These are phyloP conservation scores for Baudoinia panamericana DNA, from an alignment of 495 filamentous ascomycete species.

Conservation along the genomic window DNA sequence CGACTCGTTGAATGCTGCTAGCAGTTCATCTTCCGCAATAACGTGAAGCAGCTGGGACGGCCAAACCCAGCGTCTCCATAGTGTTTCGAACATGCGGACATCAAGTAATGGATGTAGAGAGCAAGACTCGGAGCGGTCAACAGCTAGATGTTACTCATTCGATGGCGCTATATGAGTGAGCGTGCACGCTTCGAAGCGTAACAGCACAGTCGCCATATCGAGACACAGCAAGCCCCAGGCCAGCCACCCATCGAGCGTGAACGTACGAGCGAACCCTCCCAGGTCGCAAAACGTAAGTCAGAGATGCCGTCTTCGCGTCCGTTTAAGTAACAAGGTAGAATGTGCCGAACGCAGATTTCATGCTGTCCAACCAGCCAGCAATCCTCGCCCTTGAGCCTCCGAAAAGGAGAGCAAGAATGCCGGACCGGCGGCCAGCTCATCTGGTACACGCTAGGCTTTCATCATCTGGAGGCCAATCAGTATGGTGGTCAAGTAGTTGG, in stretches of 20 bases:
- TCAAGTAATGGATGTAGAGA: neutral
- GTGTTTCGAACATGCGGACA: too few species aligned
- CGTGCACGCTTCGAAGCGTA: too few species aligned
- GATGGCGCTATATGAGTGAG: too few species aligned
- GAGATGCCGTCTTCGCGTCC: conserved; percentile 98
- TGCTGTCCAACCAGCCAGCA: conserved; percentile 50
- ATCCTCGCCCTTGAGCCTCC: conserved; percentile 79
- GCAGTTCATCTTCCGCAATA: conserved; percentile 7
- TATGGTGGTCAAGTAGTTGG: neutral
- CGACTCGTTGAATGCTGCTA: conserved; percentile 4
- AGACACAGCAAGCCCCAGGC: too few species aligned
- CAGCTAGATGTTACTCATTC: too few species aligned
- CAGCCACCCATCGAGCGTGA: too few species aligned
- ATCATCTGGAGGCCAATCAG: conserved; percentile 58
- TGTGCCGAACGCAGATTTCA: conserved; percentile 99
- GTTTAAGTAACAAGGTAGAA: conserved; percentile 84
- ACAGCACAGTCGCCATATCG: too few species aligned
- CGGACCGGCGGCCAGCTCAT: conserved; percentile 55
- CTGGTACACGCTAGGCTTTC: conserved; percentile 96
- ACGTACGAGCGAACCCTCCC: conserved; percentile 30
- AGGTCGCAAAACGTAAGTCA: conserved; percentile 46
- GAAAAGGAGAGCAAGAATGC: conserved; percentile 64
- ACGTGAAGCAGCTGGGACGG: conserved; percentile 1
- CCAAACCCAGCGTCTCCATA: neutral
- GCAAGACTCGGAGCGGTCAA: too few species aligned